Base-by-base conservation (phyloP, 2,329 filamentous ascomycete species). In the Lachnellula occidentalis region DNA sequence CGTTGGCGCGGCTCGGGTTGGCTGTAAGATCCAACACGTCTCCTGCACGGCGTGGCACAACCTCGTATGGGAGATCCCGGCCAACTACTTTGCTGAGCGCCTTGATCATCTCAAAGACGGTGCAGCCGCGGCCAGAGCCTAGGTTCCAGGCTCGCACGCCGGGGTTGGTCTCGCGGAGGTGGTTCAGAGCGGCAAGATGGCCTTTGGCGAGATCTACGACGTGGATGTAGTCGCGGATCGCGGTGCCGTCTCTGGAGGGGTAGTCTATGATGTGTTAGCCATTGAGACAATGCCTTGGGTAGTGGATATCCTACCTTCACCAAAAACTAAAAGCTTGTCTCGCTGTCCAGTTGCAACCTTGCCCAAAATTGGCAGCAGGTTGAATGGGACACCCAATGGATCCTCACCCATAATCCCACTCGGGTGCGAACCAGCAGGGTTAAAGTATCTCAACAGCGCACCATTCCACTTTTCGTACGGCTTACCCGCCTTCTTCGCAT, bases 321-420 rank as follows among this genome's bases (percentile, higher is more conserved):
- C 94, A 70, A 95, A 99, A 11, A 99, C 91, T 56, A 96, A 76
- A 50, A 99, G 80, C 79, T 96, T 96, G 69, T 95, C 89, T 61
- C 92, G 83, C 70, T 96, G 91, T 65, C 94, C 94, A 31, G 94
- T 95, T 14, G 94, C 94, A 45, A 99, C 94, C 77, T 97, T 92
- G 53, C 92, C 94, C 22, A 99, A 82, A 57, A 99, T 79, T 17
- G 94, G 94, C 43, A 99, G 83, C 60, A 99, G 80, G 77, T 99
- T 99, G 80, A 90, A 97, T 1, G 94, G 94, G 21, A 96, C 83
- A 56, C 94, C 94, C 71, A 95, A 87, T 45, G 94, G 94, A 73
- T 99, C 94, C 77, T 99, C 94, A 64, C 94, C 94, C 91, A 99
- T 96, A 72, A 99, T 85, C 54, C 94, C 95, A 67, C 84, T 92